These are phyloP conservation scores for Triticum dicoccoides DNA, from an alignment of 176 grass and related monocot species.

Conservation along the genomic window DNA sequence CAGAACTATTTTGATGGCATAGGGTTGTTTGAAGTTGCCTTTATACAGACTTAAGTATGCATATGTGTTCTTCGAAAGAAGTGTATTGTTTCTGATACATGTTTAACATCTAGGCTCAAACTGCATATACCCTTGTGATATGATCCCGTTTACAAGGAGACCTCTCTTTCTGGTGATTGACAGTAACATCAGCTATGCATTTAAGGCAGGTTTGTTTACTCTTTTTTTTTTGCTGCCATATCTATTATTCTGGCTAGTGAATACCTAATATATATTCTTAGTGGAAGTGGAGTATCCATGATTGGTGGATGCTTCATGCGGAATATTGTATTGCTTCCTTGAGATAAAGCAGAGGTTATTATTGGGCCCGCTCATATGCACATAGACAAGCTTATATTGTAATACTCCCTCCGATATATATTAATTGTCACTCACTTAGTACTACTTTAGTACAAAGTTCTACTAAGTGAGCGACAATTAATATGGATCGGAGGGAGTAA, in stretches of 20 bases:
- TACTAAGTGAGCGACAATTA: no score
- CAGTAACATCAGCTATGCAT: conserved; percentile 66
- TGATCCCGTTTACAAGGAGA: conserved; percentile 96
- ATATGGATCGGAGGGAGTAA: no score
- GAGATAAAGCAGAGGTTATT: neutral
- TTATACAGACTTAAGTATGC: neutral
- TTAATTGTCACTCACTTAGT: no score
- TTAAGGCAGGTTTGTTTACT: conserved; percentile 97
- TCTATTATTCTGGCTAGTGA: neutral
- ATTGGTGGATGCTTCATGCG: neutral
- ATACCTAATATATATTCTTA: neutral
- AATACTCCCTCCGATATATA: no score
- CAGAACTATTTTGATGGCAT: neutral
- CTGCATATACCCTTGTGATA: conserved; percentile 84
- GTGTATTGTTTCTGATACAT: conserved; percentile 31
- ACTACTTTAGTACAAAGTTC: no score
- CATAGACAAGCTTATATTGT: neutral
- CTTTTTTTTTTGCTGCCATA: conserved; percentile 26
- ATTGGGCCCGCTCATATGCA: neutral
- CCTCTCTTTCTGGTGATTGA: conserved; percentile 93
- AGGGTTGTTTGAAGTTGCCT: conserved; percentile 12
- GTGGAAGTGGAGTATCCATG: conserved; percentile 8
- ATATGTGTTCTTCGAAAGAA: conserved; percentile 18
- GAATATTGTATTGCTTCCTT: neutral
- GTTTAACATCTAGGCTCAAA: conserved; percentile 65